These are phyloP conservation scores for Waltergamsia citrina DNA, from an alignment of 2,329 filamentous ascomycete species.

Conservation along the genomic window DNA sequence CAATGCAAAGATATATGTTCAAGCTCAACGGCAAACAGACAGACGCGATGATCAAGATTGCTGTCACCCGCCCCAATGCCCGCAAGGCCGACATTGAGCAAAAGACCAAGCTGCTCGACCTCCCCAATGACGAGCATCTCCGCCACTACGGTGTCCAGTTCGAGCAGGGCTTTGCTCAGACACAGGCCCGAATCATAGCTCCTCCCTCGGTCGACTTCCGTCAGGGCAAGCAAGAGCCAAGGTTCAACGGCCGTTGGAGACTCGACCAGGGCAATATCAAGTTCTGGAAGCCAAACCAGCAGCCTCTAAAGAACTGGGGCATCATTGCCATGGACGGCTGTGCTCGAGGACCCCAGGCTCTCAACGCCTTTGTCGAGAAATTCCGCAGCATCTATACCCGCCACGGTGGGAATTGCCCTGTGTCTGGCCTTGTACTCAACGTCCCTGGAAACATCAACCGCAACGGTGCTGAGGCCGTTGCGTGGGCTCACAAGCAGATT, in stretches of 20 bases:
- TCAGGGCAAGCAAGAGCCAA: slow-evolving; percentile 36
- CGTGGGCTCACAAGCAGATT: slow-evolving; percentile 30
- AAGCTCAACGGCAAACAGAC: slow-evolving; percentile 60
- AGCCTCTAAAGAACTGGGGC: slow-evolving; percentile 63
- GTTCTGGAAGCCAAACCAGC: slow-evolving; percentile 57
- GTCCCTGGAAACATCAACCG: slow-evolving; percentile 20
- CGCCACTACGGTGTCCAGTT: slow-evolving; percentile 66
- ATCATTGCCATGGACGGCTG: slow-evolving; percentile 56
- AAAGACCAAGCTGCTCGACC: slow-evolving; percentile 48
- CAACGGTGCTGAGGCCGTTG: slow-evolving; percentile 41
- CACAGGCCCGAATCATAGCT: slow-evolving; percentile 61
- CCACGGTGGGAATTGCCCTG: slow-evolving; percentile 37
- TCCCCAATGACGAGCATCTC: slow-evolving; percentile 64
- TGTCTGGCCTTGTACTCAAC: slow-evolving; percentile 22
- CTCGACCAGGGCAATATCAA: slow-evolving; percentile 56
- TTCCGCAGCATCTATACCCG: slow-evolving; percentile 36
- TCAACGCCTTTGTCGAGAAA: slow-evolving; percentile 21
- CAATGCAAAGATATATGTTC: slow-evolving; percentile 51
- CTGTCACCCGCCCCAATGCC: slow-evolving; percentile 64
- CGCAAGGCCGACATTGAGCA: slow-evolving; percentile 56
- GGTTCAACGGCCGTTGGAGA: slow-evolving; percentile 73
- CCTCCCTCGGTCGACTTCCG: slow-evolving; percentile 68
- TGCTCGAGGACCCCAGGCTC: slow-evolving; percentile 24
- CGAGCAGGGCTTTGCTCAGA: slow-evolving; percentile 50
- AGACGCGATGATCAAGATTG: slow-evolving; percentile 83